Percentiles rank a stretch among this genome's conserved stretches.
phyloP scores from a whole-genome alignment of 345 rosid genomes.

The Lumnitzera racemosa region DNA sequence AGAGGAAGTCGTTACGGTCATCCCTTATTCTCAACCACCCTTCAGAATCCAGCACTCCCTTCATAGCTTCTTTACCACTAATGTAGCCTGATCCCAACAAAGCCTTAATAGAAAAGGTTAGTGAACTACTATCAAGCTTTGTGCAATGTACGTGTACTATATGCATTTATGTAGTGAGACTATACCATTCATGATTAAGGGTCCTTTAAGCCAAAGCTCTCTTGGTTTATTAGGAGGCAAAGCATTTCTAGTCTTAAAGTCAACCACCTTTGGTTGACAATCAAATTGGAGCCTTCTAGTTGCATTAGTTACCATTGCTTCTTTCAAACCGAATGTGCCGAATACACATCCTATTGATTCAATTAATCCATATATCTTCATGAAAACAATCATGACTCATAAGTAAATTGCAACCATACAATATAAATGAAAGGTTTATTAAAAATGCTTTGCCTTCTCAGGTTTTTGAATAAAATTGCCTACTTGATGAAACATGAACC shows the following conservation, averaged over 20 bases:
- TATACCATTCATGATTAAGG: slow-evolving; percentile 45
- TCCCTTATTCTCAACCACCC: slow-evolving; percentile 69
- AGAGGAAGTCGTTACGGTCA: slow-evolving; percentile 48
- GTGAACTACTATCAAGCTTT: too few relatives aligned
- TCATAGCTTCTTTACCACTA: slow-evolving; percentile 43
- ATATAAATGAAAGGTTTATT: background rate
- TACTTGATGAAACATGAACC: too few relatives aligned
- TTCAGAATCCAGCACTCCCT: slow-evolving; percentile 28
- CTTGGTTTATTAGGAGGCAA: slow-evolving; percentile 37
- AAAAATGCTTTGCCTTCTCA: too few relatives aligned
- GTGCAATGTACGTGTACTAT: too few relatives aligned
- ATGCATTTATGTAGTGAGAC: too few relatives aligned
- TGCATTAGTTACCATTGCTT: slow-evolving; percentile 27
- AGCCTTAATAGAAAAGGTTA: background rate
- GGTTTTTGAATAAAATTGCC: too few relatives aligned
- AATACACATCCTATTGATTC: slow-evolving; percentile 44
- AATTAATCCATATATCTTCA: slow-evolving; percentile 54
- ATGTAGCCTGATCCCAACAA: slow-evolving; percentile 34
- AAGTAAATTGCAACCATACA: too few relatives aligned
- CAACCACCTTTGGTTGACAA: slow-evolving; percentile 38
- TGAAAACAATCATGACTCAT: background rate
- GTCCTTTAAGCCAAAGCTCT: slow-evolving; percentile 55
- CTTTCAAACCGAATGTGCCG: slow-evolving; percentile 26
- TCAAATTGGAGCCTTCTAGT: slow-evolving; percentile 38
- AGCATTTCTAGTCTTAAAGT: slow-evolving; percentile 28